Base-by-base conservation (phyloP, 129 eudicot genomes). In the Dittrichia graveolens region DNA sequence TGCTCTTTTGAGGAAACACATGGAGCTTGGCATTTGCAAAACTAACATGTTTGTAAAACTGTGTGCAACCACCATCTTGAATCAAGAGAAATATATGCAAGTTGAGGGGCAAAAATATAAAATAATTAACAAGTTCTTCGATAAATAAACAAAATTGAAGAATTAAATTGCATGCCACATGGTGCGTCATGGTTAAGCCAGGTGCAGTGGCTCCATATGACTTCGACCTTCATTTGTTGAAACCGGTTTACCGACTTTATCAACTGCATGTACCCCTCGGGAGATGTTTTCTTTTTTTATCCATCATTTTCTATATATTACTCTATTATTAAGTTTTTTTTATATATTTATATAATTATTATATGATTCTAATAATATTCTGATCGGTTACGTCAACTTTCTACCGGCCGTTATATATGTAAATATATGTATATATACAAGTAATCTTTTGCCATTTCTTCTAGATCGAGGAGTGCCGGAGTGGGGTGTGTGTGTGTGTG, bases 181-280 rank as follows among this genome's bases (percentile, higher is more conserved):
- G 77, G 82, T 78, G 13, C 19, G 6, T 43, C 65, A 14, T 44
- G 71, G 77, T 43, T 62, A 4, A 71, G 82, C 77, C 82, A 78
- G 82, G 77, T 78, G 82, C 77, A 78, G 1, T 78, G 81, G 77
- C 72, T 78, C 49, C 46, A 39, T 42, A 31, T 70, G 60, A 61
- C 82, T 61, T 61, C 77, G 43, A 43, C 82, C 82, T 71, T 43
- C 53, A 42, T 71, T 71, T 58, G 47, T 78, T 78, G 77, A 71
- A 78, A 78, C 82, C 82, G 82, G 82, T 78, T 78, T 78, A 71
- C 67, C 67, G 78, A 78, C 82, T 71, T 78, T 53, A 72, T 78
- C 73, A 78, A 78, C 77, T 78, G 82, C 9, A 78, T 78, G 53
- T 71, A 63, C 67, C 77, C 72, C 73, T 78, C 11, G 82, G 78